Conservation (phyloP, 176 grass and related monocot species). For the Alopecurus myosuroides region DNA sequence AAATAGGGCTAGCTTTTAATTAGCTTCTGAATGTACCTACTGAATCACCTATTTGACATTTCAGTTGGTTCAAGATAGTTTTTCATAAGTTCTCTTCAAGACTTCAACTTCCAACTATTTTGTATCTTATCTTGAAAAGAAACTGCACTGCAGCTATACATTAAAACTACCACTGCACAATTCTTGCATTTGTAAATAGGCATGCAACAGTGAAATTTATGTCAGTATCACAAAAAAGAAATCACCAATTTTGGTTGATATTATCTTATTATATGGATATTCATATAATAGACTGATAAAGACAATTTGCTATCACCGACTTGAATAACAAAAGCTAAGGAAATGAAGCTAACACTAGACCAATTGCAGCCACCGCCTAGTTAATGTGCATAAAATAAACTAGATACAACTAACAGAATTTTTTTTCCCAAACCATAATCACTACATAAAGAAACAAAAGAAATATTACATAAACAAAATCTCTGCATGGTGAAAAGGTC, state of each 20-base stretch:
- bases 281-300: background rate
- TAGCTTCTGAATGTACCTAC: background rate
- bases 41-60: background rate
- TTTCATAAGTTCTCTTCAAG: background rate
- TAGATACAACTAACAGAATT: background rate
- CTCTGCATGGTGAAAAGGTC: too few species aligned
- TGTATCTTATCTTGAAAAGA: background rate
- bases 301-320: background rate
- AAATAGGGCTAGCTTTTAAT: too few species aligned
- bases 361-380: background rate
- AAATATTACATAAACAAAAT: background rate
- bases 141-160: background rate
- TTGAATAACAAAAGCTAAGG: background rate
- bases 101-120: background rate
- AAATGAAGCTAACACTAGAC: background rate
- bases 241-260: background rate
- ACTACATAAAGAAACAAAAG: background rate
- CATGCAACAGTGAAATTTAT: background rate
- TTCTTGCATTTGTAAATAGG: background rate
- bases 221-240: background rate
- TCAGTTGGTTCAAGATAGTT: background rate
- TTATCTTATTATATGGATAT: background rate
- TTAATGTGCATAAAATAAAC: background rate
- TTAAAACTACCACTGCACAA: background rate
- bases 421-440: background rate